Evolutionary conservation across 2,329 filamentous ascomycete species (phyloP).

Genomic region (Monosporascus sp.): DNA sequence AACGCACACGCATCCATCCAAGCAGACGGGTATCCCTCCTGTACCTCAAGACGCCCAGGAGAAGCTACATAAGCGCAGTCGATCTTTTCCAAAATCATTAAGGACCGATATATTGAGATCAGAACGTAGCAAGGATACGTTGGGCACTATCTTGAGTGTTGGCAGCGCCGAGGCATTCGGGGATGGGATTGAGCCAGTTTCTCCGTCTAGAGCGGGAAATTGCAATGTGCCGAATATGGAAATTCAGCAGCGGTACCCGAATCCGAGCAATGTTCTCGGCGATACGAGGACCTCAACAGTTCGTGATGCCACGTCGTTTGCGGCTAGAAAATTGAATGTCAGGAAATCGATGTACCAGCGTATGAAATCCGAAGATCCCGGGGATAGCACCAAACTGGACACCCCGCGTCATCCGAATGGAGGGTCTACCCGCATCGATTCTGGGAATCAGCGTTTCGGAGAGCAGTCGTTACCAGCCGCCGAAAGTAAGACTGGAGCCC

Average conservation of each 20-base stretch:
- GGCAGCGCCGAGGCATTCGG: conserved; percentile 36
- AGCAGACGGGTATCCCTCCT: conserved; percentile 28
- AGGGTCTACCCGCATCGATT: background rate
- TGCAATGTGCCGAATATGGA: background rate
- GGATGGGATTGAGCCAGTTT: conserved; percentile 13
- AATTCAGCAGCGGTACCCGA: background rate
- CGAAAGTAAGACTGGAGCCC: background rate
- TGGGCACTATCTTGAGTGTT: conserved; percentile 47
- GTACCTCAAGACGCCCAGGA: conserved; percentile 30
- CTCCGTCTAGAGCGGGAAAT: background rate
- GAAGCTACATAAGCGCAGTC: conserved; percentile 30
- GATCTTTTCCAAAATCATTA: conserved; percentile 28
- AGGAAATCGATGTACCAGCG: background rate
- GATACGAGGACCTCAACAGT: background rate
- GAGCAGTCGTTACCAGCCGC: background rate
- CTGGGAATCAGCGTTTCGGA: background rate
- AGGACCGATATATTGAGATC: conserved; percentile 33
- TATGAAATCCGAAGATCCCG: background rate
- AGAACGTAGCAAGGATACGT: conserved; percentile 40
- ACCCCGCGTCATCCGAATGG: background rate
- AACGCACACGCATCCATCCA: conserved; percentile 30
- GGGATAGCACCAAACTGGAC: background rate
- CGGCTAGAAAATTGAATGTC: background rate
- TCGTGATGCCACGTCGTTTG: background rate
- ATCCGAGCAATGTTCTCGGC: no score